Base-by-base conservation (phyloP, 352 stramenopile species). In the Pythium utonaiense region DNA sequence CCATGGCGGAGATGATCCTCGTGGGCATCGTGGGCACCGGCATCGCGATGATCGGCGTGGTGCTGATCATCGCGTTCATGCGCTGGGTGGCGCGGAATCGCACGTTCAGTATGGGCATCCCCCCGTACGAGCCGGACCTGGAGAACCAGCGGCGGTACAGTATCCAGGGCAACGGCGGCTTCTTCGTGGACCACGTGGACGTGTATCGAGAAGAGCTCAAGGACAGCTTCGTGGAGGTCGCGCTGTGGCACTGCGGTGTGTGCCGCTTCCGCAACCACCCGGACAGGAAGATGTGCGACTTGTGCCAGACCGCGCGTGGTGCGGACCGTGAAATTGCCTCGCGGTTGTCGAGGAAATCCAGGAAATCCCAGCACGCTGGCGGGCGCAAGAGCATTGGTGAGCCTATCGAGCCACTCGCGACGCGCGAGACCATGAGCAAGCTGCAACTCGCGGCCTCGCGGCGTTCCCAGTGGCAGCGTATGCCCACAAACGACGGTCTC, bases 241-340 rank as follows among this genome's bases (percentile, higher is more conserved):
- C 81, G 54, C 68, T 93, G 14, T 97, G 89, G 89, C 72, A 75
- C n/a, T 97, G 89, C 61, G 75, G 73, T 22, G 83, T 96, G 2
- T 97, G 87, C 63, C 83, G 86, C n/a, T 97, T 97, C 66, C 80
- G 88, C 22, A 97, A 97, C 64, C 77, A 91, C 48, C 83, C 86
- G 8, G 78, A 89, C 34, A 77, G 80, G 34, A 87, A 88, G 54
- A 68, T 83, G 48, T 97, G 89, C 73, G 85, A 92, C 52, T 61
- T 96, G 58, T 97, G 89, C 62, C 86, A 95, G 61, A 96, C 80
- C 6, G 36, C 77, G 28, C 62, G 78, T 6, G 80, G 80, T 38
- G 68, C 77, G 0, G 83, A 91, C 41, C 60, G 72, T 45, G 74
- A 84, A 24, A 64, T 79, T 19, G 66, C 71, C 44, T 71, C 69